Percentiles rank a stretch among this genome's conserved stretches.
phyloP scores from a whole-genome alignment of 176 grass and related monocot species.

The Bothriochloa decipiens region DNA sequence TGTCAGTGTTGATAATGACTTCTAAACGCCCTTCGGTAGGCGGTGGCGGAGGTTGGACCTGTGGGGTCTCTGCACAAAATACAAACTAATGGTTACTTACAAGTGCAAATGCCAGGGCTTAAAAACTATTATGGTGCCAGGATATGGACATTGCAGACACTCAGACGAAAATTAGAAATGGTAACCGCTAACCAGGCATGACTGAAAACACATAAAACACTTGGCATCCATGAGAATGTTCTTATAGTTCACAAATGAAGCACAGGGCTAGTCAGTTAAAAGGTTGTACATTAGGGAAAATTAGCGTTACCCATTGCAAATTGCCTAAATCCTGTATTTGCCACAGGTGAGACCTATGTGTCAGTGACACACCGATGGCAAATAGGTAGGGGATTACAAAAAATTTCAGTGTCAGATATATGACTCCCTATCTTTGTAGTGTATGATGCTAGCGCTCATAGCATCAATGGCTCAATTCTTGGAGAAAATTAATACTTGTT shows the following conservation, averaged over 20 bases:
- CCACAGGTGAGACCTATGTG: too few species aligned
- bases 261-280: background rate
- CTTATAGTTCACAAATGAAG: background rate
- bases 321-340: too few species aligned
- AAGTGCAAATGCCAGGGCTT: background rate
- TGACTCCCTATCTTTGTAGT: too few species aligned
- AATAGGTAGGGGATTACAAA: too few species aligned
- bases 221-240: background rate
- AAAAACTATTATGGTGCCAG: background rate
- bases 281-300: background rate
- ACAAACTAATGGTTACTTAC: background rate
- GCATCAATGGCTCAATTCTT: too few species aligned
- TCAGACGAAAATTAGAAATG: background rate
- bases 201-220: background rate
- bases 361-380: too few species aligned
- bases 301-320: background rate
- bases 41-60: slow-evolving; percentile 71
- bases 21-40: slow-evolving; percentile 76
- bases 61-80: slow-evolving; percentile 43
- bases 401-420: too few species aligned
- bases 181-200: background rate
- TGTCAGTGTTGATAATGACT: slow-evolving; percentile 62
- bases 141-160: background rate
- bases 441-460: too few species aligned
- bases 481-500: too few species aligned